phyloP scores from a whole-genome alignment of 2,329 filamentous ascomycete species.

The Grosmannia serpens region DNA sequence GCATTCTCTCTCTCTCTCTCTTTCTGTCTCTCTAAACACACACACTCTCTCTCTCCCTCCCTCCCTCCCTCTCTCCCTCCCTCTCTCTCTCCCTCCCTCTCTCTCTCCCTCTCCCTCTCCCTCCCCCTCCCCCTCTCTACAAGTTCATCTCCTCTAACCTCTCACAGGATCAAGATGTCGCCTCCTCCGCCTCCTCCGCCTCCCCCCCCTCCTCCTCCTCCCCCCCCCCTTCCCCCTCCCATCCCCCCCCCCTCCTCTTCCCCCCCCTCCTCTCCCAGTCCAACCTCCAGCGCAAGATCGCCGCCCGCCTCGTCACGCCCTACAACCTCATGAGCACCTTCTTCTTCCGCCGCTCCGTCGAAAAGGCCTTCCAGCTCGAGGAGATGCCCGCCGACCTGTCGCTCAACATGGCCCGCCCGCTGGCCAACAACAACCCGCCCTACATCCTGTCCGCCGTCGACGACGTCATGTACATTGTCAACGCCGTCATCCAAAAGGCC shows the following conservation, averaged over 20 bases:
- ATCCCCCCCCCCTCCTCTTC: slow-evolving; percentile 22
- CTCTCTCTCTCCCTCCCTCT: slow-evolving; percentile 10
- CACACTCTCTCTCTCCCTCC: neutral
- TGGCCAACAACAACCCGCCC: slow-evolving; percentile 62
- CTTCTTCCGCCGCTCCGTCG: slow-evolving; percentile 90
- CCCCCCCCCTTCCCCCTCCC: slow-evolving; percentile 32
- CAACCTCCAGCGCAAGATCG: slow-evolving; percentile 68
- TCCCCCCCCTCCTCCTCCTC: slow-evolving; percentile 50
- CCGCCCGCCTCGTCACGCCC: slow-evolving; percentile 59
- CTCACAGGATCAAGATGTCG: too few species aligned
- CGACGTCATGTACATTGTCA: slow-evolving; percentile 99
- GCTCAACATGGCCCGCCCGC: slow-evolving; percentile 57
- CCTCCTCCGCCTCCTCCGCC: too few species aligned
- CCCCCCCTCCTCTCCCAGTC: slow-evolving; percentile 70
- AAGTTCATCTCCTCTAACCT: too few species aligned
- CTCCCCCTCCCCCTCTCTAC: neutral
- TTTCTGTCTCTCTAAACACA: too few species aligned
- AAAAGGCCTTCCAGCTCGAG: slow-evolving; percentile 95
- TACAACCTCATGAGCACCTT: slow-evolving; percentile 93
- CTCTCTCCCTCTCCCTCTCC: neutral
- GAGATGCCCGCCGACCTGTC: slow-evolving; percentile 73
- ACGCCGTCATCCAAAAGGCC: slow-evolving; percentile 77
- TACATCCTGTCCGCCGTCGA: slow-evolving; percentile 94
- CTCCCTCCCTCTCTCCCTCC: neutral
- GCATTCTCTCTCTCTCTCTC: neutral